These are phyloP conservation scores for Fusarium multiceps DNA, from an alignment of 2,329 filamentous ascomycete genomes.

Conservation along the genomic window DNA sequence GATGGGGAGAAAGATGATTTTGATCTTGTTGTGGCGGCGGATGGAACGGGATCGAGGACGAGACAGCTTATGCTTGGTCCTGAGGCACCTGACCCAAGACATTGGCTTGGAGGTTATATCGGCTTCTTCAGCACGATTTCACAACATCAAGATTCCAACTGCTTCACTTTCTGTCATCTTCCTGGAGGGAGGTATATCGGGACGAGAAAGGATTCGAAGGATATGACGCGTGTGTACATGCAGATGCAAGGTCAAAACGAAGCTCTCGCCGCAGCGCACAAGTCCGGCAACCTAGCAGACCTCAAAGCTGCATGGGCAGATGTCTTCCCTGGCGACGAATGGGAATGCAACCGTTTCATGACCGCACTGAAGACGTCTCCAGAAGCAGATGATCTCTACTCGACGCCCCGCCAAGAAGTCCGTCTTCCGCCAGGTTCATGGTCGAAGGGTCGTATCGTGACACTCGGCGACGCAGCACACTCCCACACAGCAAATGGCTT, in stretches of 20 bases:
- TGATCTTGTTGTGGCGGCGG: constrained; percentile 19
- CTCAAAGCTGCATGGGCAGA: constrained; percentile 8
- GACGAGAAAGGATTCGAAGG: neutral
- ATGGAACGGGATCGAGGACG: constrained; percentile 20
- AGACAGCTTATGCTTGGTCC: constrained; percentile 27
- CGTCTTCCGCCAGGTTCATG: constrained; percentile 7
- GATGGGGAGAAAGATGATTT: constrained; percentile 5
- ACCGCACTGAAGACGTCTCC: neutral
- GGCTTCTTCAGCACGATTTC: constrained; percentile 19
- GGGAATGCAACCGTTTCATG: constrained; percentile 19
- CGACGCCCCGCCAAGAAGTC: constrained; percentile 9
- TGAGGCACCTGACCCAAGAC: constrained; percentile 19
- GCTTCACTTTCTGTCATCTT: constrained; percentile 10
- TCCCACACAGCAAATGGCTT: constrained; percentile 16
- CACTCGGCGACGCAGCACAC: constrained; percentile 15
- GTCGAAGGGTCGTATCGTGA: constrained; percentile 17
- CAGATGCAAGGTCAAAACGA: neutral
- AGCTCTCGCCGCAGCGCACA: constrained; percentile 5
- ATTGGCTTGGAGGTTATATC: constrained; percentile 29
- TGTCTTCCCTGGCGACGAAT: neutral
- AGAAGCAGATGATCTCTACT: constrained; percentile 15
- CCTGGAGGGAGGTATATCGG: constrained; percentile 1
- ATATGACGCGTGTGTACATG: constrained; percentile 16
- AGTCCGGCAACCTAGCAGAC: constrained; percentile 6
- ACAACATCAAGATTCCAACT: neutral